Percentiles rank a stretch among this genome's conserved stretches.
These are phyloP conservation scores for Trametes maxima DNA, from an alignment of 768 basidiomycete species.

Conservation along the genomic window DNA sequence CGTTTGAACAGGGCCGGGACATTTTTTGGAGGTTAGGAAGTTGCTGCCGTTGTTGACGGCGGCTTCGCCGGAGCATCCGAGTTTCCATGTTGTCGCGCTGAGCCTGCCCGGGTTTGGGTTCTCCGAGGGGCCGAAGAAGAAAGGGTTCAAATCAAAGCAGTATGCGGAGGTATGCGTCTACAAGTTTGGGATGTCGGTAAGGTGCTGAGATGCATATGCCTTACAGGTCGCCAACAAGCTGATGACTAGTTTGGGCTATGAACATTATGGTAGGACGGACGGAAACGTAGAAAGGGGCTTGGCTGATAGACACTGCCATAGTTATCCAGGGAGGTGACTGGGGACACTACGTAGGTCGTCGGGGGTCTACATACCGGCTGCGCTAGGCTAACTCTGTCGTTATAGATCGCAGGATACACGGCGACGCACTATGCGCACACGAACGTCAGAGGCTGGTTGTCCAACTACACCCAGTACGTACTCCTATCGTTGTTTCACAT, in stretches of 20 bases:
- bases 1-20: constrained; percentile 29
- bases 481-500: background rate
- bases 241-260: constrained; percentile 32
- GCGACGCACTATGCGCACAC: constrained; percentile 31
- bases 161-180: constrained; percentile 30
- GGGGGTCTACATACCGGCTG: no score
- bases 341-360: constrained; percentile 39
- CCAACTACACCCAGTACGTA: constrained; percentile 34
- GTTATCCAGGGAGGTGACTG: constrained; percentile 53
- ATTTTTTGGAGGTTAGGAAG: constrained; percentile 32
- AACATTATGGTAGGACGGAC: constrained; percentile 23
- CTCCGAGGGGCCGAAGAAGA: constrained; percentile 29
- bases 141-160: constrained; percentile 27
- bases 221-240: constrained; percentile 21
- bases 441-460: constrained; percentile 37
- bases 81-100: constrained; percentile 34
- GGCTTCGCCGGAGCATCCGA: constrained; percentile 23
- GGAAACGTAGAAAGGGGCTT: background rate
- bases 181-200: background rate
- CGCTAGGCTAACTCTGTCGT: constrained; percentile 9
- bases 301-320: constrained; percentile 5
- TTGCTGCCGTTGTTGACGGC: constrained; percentile 31
- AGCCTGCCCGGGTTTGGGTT: constrained; percentile 34
- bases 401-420: constrained; percentile 33
- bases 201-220: no score